Base-by-base conservation (phyloP, 139 green algal species). In the Edaphochlamys debaryana region DNA sequence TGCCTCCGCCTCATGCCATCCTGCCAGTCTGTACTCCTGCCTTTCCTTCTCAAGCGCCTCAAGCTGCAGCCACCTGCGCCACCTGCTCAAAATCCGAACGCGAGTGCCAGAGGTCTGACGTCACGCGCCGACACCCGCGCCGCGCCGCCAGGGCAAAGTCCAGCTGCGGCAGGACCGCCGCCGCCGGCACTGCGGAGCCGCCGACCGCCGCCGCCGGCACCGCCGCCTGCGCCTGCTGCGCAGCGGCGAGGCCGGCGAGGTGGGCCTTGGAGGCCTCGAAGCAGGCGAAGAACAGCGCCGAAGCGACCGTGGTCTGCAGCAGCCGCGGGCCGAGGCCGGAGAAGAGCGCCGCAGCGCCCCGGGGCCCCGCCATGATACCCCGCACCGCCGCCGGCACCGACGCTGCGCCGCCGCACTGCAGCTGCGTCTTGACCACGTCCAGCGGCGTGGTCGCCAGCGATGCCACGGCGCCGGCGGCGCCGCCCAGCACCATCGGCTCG, bases 361-460 rank as follows among this genome's bases (percentile, higher is more conserved):
- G 54, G 38, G n/a, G n/a, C 9, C 67, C 50, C 19, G 56, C 4
- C 32, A 89, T 34, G 30, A 77, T 62, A 32, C 0, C 6, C 27
- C 22, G 20, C 36, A 83, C n/a, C 19, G 80, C 74, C 37, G 48
- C 37, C 4, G 42, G 38, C 30, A 74, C 67, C 15, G 80, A 74
- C 30, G 23, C 42, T 36, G 83, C 80, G 20, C 48, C 42, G 42
- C 82, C 86, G 85, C 90, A 95, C 86, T 96, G 93, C 82, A 95
- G 84, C 62, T 87, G 83, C 11, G 92, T 96, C 89, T 96, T 96
- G 62, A 92, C 80, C 42, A 94, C 87, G 74, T 97, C 94, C 40
- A 97, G 86, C 36, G 94, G 94, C 74, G 93, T 96, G 58, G 94
- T 96, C 69, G 87, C 87, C 45, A 86, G 82, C 4, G 94, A 91